Base-by-base conservation (phyloP, 169 alveolate species). In the Cryptosporidium muris region DNA sequence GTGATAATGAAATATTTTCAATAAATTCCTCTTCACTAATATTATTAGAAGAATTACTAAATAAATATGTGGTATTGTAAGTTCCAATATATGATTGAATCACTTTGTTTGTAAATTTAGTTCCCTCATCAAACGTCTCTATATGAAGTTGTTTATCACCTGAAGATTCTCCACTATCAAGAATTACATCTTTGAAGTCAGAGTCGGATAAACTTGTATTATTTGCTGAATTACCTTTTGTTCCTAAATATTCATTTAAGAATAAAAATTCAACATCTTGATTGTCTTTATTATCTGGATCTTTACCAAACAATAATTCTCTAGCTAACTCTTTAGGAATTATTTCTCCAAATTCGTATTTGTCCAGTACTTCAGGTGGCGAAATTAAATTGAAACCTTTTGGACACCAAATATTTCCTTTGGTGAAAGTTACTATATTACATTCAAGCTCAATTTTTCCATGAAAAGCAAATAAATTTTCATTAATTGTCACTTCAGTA, bases 321-420 rank as follows among this genome's bases (percentile, higher is more conserved):
- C 60, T 58, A 25, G 85, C 43, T 8, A 54, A 38, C 8, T 74
- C 49, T 25, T 74, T 68, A 3, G 85, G 49, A 12, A 74, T 74
- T 48, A 58, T 68, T 2, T 74, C 85, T 42, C 85, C 85, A 58
- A 74, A 74, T 34, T 74, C 68, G n/a, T 74, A 74, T 51, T 74
- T 74, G n/a, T 74, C 85, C 43, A 74, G 25, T n/a, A 60, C 47
- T 45, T 74, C 67, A 6, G 85, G 85, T 54, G 85, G 67, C 3
- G 38, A 74, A 47, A 74, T 74, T 11, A 74, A 66, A 34, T 74
- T 74, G 48, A 74, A 74, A 4, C 85, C 85, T 16, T 74, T 74
- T 3, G 85, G 85, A 54, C 85, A 74, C 85, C 85, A 74, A 60
- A 74, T 74, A 11, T 68, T 40, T 37, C 85, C 85, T 42, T 45